phyloP scores from a whole-genome alignment of 768 basidiomycete genomes.

The Goffeauzyma gilvescens region DNA sequence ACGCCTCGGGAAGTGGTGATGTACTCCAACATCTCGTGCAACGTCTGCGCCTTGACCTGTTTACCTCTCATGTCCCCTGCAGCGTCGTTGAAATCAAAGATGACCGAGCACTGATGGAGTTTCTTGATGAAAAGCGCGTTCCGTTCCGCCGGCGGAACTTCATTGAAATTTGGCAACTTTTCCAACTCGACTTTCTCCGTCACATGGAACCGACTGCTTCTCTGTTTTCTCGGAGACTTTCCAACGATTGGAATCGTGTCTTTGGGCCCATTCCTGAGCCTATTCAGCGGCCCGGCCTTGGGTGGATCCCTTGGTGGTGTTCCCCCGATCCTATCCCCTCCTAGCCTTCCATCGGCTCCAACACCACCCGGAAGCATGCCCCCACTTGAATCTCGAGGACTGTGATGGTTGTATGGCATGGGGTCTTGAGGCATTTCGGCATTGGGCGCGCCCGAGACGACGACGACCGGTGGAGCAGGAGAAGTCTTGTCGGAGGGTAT shows the following conservation, averaged over 20 bases:
- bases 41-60: conserved; percentile 92
- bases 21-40: conserved; percentile 97
- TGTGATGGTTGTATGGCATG: conserved; percentile 29
- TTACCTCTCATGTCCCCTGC: conserved; percentile 89
- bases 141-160: conserved; percentile 72
- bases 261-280: conserved; percentile 42
- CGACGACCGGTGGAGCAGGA: conserved; percentile 33
- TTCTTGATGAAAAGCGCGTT: conserved; percentile 83
- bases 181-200: conserved; percentile 94
- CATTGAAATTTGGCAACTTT: conserved; percentile 69
- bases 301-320: conserved; percentile 21
- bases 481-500: conserved; percentile 27
- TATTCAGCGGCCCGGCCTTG: conserved; percentile 30
- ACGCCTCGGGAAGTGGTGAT: conserved; percentile 91
- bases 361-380: neutral
- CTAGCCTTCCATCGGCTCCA: neutral
- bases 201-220: conserved; percentile 88
- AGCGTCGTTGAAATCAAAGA: conserved; percentile 98
- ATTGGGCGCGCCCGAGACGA: conserved; percentile 30
- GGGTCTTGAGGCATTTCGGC: conserved; percentile 34
- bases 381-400: neutral
- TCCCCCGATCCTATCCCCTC: neutral
- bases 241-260: conserved; percentile 90
- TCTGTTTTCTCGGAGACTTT: conserved; percentile 81
- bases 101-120: conserved; percentile 81